phyloP scores from a whole-genome alignment of 768 basidiomycete genomes.

The Cystobasidium onofrii region DNA sequence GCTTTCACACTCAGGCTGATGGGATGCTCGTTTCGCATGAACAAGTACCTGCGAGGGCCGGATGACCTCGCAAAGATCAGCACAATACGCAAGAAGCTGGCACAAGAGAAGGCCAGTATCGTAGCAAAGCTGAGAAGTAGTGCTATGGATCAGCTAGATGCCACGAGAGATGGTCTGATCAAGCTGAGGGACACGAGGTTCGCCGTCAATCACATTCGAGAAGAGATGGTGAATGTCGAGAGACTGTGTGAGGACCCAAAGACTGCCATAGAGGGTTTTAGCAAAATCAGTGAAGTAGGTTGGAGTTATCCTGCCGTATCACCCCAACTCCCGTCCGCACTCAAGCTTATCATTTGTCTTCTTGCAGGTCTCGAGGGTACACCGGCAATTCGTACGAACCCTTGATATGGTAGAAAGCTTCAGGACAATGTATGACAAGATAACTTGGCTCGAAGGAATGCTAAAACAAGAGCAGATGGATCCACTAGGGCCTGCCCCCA shows the following conservation, averaged over 20 bases:
- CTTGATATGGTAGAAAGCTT: slow-evolving; percentile 93
- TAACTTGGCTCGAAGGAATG: slow-evolving; percentile 69
- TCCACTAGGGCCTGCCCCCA: slow-evolving; percentile 75
- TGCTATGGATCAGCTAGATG: slow-evolving; percentile 84
- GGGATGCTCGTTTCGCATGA: neutral
- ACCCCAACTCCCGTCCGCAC: neutral
- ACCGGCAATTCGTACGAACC: slow-evolving; percentile 87
- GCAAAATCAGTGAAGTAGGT: slow-evolving; percentile 83
- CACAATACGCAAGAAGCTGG: slow-evolving; percentile 22
- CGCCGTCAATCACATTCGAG: slow-evolving; percentile 71
- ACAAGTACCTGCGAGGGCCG: slow-evolving; percentile 19
- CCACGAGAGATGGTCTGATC: slow-evolving; percentile 68
- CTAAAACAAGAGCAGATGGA: slow-evolving; percentile 65
- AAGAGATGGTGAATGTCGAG: slow-evolving; percentile 75
- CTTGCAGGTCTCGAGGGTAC: slow-evolving; percentile 86
- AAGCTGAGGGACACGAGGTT: slow-evolving; percentile 64
- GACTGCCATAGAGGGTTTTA: slow-evolving; percentile 73
- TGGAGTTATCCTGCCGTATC: neutral
- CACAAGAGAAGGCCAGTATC: slow-evolving; percentile 25
- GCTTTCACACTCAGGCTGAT: neutral
- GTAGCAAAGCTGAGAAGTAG: slow-evolving; percentile 43
- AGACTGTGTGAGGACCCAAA: slow-evolving; percentile 66
- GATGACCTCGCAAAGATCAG: slow-evolving; percentile 33
- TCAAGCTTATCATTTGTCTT: neutral
- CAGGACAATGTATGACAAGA: slow-evolving; percentile 77